phyloP scores from a whole-genome alignment of 2,329 filamentous ascomycete genomes.

The Lomentospora prolificans region DNA sequence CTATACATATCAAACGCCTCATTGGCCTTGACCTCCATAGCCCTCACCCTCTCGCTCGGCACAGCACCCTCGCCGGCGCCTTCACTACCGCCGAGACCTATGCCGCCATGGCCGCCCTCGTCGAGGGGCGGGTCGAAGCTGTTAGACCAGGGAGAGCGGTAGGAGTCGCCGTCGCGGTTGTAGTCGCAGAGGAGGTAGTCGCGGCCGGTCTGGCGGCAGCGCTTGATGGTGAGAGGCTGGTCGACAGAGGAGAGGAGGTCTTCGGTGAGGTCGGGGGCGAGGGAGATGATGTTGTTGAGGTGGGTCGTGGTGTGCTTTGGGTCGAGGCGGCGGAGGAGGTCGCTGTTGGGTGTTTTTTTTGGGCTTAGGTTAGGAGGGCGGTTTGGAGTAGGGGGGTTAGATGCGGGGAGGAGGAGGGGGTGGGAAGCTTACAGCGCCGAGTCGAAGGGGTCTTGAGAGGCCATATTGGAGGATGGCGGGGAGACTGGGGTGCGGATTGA shows the following conservation, averaged over 20 bases:
- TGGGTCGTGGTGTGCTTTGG: conserved; percentile 85
- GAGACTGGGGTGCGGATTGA: no score
- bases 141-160: conserved; percentile 98
- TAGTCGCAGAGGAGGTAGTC: conserved; percentile 99
- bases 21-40: conserved; percentile 90
- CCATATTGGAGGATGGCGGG: conserved; percentile 31
- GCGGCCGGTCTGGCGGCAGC: conserved; percentile 79
- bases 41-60: conserved; percentile 80
- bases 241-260: conserved; percentile 97
- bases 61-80: conserved; percentile 69
- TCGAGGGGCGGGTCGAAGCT: conserved; percentile 90
- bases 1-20: conserved; percentile 95
- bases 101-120: conserved; percentile 37
- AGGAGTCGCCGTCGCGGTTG: conserved; percentile 97
- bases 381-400: not conserved
- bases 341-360: conserved; percentile 42
- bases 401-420: conserved; percentile 10
- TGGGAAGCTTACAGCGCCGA: conserved; percentile 56
- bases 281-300: conserved; percentile 76
- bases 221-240: conserved; percentile 78
- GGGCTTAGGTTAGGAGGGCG: conserved; percentile 2
- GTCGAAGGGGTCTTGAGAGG: conserved; percentile 58
- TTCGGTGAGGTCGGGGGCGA: conserved; percentile 88
- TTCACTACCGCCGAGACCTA: conserved; percentile 35
- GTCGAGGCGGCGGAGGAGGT: conserved; percentile 95